Conservation (phyloP, 768 basidiomycete genomes). For the Tricholomella constricta region DNA sequence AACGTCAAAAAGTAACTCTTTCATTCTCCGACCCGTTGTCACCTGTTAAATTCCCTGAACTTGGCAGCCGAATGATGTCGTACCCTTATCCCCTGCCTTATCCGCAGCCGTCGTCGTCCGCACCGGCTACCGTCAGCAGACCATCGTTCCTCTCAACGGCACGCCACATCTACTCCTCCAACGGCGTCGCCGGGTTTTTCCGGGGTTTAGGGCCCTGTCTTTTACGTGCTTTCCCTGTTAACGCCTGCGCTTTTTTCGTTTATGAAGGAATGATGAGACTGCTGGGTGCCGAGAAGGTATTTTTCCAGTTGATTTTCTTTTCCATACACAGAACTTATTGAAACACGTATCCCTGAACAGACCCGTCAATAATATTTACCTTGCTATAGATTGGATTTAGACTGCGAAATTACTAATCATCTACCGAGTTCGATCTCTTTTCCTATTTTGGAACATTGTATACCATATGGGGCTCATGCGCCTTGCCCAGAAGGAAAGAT, state of each 20-base stretch:
- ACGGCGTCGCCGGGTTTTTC: conserved; percentile 59
- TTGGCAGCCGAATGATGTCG: conserved; percentile 64
- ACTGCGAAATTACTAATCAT: neutral
- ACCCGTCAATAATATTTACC: conserved; percentile 43
- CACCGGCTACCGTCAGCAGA: conserved; percentile 25
- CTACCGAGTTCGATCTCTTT: neutral
- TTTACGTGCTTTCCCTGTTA: conserved; percentile 75
- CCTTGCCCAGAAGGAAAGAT: neutral
- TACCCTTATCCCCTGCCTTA: conserved; percentile 49
- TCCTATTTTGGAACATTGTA: conserved; percentile 9
- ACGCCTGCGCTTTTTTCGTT: conserved; percentile 77
- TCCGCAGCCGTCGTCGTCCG: conserved; percentile 30
- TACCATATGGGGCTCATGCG: neutral
- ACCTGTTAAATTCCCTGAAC: conserved; percentile 15
- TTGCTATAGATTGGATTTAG: conserved; percentile 10
- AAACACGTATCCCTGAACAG: conserved; percentile 29
- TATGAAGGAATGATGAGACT: conserved; percentile 73
- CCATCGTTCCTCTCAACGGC: conserved; percentile 54
- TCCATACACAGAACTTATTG: neutral
- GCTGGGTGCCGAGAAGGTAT: conserved; percentile 67
- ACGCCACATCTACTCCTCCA: conserved; percentile 51
- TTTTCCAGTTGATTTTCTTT: conserved; percentile 14
- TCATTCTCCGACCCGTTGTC: conserved; percentile 2
- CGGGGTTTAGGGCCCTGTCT: conserved; percentile 70
- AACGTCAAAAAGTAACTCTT: conserved; percentile 76